Percentiles rank a stretch among this genome's conserved stretches.
Evolutionary conservation across 2,329 filamentous ascomycete species (phyloP).

Genomic region (Botrytis squamosa): DNA sequence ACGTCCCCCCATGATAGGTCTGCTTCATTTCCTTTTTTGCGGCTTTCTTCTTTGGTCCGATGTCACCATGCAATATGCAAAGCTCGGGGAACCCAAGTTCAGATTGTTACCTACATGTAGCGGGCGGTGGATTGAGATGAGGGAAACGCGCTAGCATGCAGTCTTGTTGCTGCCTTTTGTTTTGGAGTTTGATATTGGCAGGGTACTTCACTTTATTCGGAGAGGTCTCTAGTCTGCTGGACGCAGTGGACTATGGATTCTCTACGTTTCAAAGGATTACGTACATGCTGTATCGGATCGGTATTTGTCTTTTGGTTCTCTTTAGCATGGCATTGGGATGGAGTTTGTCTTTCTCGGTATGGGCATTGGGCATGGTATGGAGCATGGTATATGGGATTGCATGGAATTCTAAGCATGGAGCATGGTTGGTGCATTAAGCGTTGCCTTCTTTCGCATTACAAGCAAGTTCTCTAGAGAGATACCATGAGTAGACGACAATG

Average conservation of each 20-base stretch:
- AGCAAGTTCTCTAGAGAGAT: neutral
- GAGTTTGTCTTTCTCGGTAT: neutral
- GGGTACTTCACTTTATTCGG: neutral
- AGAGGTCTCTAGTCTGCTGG: neutral
- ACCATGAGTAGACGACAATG: neutral
- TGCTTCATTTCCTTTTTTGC: neutral
- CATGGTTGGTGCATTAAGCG: neutral
- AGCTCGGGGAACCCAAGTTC: neutral
- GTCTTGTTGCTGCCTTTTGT: neutral
- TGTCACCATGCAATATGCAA: neutral
- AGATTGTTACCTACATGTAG: neutral
- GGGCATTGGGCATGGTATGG: neutral
- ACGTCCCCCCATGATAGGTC: conserved; percentile 6
- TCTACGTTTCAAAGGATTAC: neutral
- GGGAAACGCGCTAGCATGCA: neutral
- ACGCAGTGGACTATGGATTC: neutral
- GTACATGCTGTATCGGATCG: neutral
- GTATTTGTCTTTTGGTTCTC: neutral
- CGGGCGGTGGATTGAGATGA: neutral
- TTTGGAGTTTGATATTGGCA: neutral
- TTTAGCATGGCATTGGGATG: neutral
- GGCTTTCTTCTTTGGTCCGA: neutral
- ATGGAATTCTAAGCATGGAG: neutral
- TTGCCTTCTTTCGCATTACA: neutral
- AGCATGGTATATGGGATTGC: neutral